Evolutionary conservation across 495 filamentous ascomycete species (phyloP), one percentile per base, ranked within the genome.

Genomic region (Hypoxylon fragiforme): DNA sequence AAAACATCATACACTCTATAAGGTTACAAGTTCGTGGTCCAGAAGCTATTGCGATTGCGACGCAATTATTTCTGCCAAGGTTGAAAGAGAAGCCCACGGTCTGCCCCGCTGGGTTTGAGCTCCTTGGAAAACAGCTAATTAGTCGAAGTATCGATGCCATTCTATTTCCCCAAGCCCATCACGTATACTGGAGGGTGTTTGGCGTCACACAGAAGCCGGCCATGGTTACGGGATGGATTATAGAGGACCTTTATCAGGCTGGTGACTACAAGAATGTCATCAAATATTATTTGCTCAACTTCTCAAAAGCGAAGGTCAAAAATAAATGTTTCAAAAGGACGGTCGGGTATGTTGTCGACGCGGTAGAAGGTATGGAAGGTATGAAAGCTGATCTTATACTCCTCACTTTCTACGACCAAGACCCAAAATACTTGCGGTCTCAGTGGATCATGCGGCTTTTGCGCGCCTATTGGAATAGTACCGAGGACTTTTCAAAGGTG

Each of bases 361-460:
- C 69, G 5, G 65, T 73, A 11, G 62, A 70, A 7, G 43, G 24
- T 1, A 36, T 64, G 16, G 42, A 66, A 32, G 62, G 66, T 34
- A 35, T 43, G 40, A 57, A 61, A 39, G 50, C 65, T n/a, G 40
- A 44, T 11, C 16, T 54, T 3, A 60, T 73, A 9, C 16, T 77
- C 18, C 45, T 44, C 8, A 50, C 53, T 1, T 47, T 77, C 18
- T 31, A 13, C 56, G 49, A 14, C 56, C 61, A 12, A 38, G 30
- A n/a, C n/a, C n/a, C 0, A 36, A 18, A 42, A 20, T 35, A 42
- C 26, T 37, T 75, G 20, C 45, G 32, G 9, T 51, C 57, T n/a
- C 26, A 53, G 15, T 76, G 73, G 73, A 62, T 70, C 3, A 61
- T 69, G 8, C 62, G 44, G 28, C 47, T 76, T 6, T 14, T 77